A percentile compares a stretch with the other conserved stretches of the same genome.
These are phyloP conservation scores for Zoysia japonica DNA, from an alignment of 176 grass and related monocot species.

Conservation along the genomic window DNA sequence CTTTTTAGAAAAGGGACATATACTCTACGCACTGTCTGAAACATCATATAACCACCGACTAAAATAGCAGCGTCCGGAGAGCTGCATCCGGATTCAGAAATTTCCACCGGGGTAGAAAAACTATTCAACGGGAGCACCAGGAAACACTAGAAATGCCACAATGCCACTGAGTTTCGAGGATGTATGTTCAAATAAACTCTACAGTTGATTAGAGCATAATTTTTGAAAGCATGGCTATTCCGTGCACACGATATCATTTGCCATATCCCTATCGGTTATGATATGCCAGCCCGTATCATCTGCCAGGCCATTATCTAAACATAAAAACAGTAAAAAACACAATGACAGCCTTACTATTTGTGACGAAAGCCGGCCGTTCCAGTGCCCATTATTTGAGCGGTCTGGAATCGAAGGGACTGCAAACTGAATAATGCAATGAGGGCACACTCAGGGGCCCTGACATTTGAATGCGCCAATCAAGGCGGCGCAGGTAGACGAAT, in stretches of 20 bases:
- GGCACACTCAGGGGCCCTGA: background rate
- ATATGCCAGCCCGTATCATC: no score
- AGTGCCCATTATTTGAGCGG: background rate
- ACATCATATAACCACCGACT: background rate
- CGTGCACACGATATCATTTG: constrained; percentile 7
- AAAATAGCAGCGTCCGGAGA: background rate
- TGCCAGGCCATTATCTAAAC: background rate
- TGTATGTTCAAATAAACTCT: no score
- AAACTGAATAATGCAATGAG: constrained; percentile 16
- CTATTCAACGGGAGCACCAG: background rate
- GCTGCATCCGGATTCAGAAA: background rate
- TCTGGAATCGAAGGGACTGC: background rate
- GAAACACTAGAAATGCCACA: no score
- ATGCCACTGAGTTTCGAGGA: background rate
- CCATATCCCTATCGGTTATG: background rate
- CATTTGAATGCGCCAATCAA: constrained; percentile 28
- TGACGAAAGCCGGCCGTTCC: background rate
- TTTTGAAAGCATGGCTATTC: background rate
- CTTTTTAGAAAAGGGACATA: background rate
- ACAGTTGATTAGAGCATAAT: background rate
- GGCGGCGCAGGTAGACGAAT: constrained; percentile 12
- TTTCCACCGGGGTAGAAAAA: background rate
- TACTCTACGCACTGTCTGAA: background rate
- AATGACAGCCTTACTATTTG: background rate
- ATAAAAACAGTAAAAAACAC: background rate